Base-by-base conservation (phyloP, 805 yeast species). In the Lipomyces anomalus region DNA sequence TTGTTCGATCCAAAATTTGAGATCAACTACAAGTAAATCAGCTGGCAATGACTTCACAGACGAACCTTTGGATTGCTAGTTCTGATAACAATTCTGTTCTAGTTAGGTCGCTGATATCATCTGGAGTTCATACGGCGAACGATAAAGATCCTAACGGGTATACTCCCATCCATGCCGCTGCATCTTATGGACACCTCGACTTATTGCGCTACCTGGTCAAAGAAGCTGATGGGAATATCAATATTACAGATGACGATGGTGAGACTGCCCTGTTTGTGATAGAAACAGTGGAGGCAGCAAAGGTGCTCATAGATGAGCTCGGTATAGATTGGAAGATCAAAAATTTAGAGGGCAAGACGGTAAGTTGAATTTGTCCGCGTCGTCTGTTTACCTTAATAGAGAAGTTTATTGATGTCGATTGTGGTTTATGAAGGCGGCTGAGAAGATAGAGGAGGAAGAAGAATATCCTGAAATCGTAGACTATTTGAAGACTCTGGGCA, bases 161-260 rank as follows among this genome's bases (percentile, higher is more conserved):
- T 65, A 90, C 97, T 0, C 95, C 98, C 4, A 74, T 92, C 9
- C 99, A 92, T 63, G 99, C 99, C 0, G 97, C 98, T 1, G 95
- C 94, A 2, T 83, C 97, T 1, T 92, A 92, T 64, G 90, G 90
- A 6, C 89, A 90, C 61, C 57, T 67, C 2, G 88, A 82, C 6
- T 68, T 92, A 33, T 67, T 92, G 32, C 63, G 67, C 46, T 75
- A 73, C 52, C 69, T 87, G 38, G 63, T 84, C 3, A 56, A 56
- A 3, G 62, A 66, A 17, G 56, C 66, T 17, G 84, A 84, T 6
- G 97, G 96, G 4, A 81, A 92, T 60, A 75, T 88, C 21, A 88
- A 92, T 62, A 68, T 89, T 26, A 79, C 72, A 47, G 99, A 92
- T 57, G 67, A 67, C 20, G 98, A 94, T 54, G 97, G 97, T 1